A percentile compares a stretch with the other conserved stretches of the same genome.
phyloP scores from a whole-genome alignment of 805 yeast genomes.

The Crinitomyces ghanaensis region DNA sequence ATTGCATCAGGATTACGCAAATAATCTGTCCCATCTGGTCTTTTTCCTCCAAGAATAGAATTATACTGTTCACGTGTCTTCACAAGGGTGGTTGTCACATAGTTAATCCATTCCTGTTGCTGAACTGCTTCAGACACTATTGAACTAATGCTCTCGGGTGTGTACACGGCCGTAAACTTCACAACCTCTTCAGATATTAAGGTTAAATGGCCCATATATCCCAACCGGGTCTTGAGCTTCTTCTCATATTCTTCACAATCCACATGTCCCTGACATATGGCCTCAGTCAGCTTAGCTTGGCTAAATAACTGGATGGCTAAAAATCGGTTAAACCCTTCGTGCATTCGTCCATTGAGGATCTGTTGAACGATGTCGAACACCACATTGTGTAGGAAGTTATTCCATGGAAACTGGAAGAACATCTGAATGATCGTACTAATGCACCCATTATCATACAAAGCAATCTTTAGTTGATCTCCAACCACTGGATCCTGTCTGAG shows the following conservation, averaged over 20 bases:
- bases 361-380: constrained; percentile 96
- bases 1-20: constrained; percentile 23
- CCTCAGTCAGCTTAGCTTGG: constrained; percentile 44
- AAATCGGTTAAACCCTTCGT: constrained; percentile 74
- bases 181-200: constrained; percentile 92
- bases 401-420: constrained; percentile 89
- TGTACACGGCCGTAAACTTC: constrained; percentile 56
- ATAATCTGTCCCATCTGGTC: constrained; percentile 32
- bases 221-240: constrained; percentile 55
- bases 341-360: constrained; percentile 76
- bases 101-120: constrained; percentile 61
- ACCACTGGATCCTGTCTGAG: constrained; percentile 56
- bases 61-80: constrained; percentile 91
- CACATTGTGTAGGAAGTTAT: constrained; percentile 92
- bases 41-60: constrained; percentile 80
- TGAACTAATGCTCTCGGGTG: constrained; percentile 48
- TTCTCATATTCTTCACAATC: constrained; percentile 50
- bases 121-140: constrained; percentile 37
- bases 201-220: constrained; percentile 95
- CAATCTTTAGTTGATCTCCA: constrained; percentile 81
- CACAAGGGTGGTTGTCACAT: constrained; percentile 70
- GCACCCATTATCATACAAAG: constrained; percentile 62
- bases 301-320: constrained; percentile 62
- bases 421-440: constrained; percentile 55
- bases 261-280: constrained; percentile 51